Conservation (phyloP, 208 protist genomes). For the Lotmaria passim region DNA sequence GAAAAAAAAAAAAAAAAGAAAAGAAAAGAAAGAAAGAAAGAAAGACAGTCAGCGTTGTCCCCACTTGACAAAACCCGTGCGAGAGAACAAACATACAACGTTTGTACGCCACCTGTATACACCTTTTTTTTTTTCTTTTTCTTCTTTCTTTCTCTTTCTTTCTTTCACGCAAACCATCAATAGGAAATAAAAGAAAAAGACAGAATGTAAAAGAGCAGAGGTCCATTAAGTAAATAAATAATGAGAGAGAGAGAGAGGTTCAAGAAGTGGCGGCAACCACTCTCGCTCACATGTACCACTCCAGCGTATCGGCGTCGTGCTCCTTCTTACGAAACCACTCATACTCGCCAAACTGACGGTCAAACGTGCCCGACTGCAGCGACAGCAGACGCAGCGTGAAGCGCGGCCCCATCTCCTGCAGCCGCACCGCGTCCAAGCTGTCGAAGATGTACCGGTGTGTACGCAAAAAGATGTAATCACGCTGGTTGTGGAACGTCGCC, state of each 20-base stretch:
- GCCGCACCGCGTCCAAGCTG: constrained; percentile 79
- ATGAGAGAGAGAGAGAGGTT: background rate
- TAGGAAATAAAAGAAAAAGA: no score
- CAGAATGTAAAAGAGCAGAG: no score
- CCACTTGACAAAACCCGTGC: no score
- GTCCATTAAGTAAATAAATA: background rate
- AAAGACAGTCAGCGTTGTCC: no score
- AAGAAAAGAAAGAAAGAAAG: no score
- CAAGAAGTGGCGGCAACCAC: background rate
- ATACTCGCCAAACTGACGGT: constrained; percentile 93
- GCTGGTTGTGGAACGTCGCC: constrained; percentile 94
- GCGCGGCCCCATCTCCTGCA: constrained; percentile 94
- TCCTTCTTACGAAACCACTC: constrained; percentile 95
- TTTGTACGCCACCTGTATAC: no score
- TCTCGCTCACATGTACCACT: constrained; percentile 85
- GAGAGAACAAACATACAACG: no score
- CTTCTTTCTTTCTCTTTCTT: no score
- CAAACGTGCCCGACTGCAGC: constrained; percentile 92
- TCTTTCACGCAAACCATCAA: no score
- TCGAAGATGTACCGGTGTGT: constrained; percentile 95
- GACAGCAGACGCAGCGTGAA: constrained; percentile 91
- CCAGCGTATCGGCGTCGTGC: constrained; percentile 88
- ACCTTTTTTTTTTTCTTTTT: no score
- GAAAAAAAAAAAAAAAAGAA: no score
- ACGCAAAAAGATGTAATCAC: constrained; percentile 95